A percentile compares a stretch with the other conserved stretches of the same genome.
Evolutionary conservation across 169 alveolate genomes (phyloP).

Genomic region (Eimeria maxima): DNA sequence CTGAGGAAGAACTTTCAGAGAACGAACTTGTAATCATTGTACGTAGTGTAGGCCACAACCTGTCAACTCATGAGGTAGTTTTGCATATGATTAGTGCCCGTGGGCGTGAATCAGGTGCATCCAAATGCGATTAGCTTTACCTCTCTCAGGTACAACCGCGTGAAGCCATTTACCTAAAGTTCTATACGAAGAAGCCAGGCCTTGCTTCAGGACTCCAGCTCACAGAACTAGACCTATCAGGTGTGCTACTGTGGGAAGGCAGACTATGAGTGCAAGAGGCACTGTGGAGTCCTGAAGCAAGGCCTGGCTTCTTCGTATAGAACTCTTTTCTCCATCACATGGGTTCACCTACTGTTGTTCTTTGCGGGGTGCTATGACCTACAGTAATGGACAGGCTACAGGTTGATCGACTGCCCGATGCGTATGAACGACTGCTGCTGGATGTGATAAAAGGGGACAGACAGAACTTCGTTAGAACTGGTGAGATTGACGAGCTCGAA

Average conservation of each 20-base stretch:
- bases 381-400: conserved; percentile 83
- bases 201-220: conserved; percentile 85
- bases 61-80: not conserved
- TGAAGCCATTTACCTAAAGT: conserved; percentile 87
- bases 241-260: not conserved
- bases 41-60: not conserved
- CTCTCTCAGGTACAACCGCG: conserved; percentile 85
- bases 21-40: conserved; percentile 84
- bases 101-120: not conserved
- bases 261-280: not conserved
- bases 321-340: conserved; percentile 62
- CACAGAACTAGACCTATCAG: conserved; percentile 86
- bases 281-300: conserved; percentile 79
- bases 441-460: conserved; percentile 86
- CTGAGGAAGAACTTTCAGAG: conserved; percentile 85
- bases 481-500: conserved; percentile 30
- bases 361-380: not conserved
- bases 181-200: conserved; percentile 87
- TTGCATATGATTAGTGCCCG: not conserved
- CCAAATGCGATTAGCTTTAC: not conserved
- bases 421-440: conserved; percentile 87
- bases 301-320: conserved; percentile 87
- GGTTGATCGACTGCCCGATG: conserved; percentile 86
- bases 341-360: not conserved
- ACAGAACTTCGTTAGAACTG: conserved; percentile 86